A percentile compares a stretch with the other conserved stretches of the same genome.
Evolutionary conservation across 2,329 filamentous ascomycete species (phyloP).

Genomic region (Aspergillus aculeatus): DNA sequence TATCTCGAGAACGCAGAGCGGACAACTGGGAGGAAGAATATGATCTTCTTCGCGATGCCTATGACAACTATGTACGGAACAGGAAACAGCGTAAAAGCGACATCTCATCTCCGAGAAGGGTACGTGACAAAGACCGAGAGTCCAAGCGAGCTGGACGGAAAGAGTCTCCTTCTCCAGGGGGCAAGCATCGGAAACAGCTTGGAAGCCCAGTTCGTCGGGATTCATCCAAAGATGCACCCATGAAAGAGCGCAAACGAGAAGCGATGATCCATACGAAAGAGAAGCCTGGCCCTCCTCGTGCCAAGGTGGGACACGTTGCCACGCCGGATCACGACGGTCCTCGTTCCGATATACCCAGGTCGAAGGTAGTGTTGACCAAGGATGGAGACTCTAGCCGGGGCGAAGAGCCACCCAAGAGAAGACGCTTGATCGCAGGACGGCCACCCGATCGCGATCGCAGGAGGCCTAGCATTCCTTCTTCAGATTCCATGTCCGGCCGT

Average conservation of each 20-base stretch:
- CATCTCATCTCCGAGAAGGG: conserved; percentile 39
- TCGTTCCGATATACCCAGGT: conserved; percentile 27
- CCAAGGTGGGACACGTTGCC: conserved; percentile 26
- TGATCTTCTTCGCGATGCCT: conserved; percentile 70
- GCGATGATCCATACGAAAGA: conserved; percentile 25
- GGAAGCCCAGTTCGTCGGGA: conserved; percentile 35
- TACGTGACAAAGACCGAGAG: conserved; percentile 42
- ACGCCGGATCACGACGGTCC: conserved; percentile 35
- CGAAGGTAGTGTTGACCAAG: conserved; percentile 28
- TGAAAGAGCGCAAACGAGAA: conserved; percentile 31
- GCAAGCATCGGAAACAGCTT: conserved; percentile 31
- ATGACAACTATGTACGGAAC: conserved; percentile 37
- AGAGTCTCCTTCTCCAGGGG: conserved; percentile 42
- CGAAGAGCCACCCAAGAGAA: conserved; percentile 39
- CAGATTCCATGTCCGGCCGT: conserved; percentile 41
- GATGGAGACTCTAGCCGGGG: conserved; percentile 34
- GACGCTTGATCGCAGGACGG: conserved; percentile 43
- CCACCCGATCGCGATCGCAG: conserved; percentile 39
- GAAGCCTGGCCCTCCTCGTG: conserved; percentile 21
- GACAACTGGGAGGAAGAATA: conserved; percentile 90
- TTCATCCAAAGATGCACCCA: conserved; percentile 22
- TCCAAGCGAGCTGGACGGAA: conserved; percentile 33
- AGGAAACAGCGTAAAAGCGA: conserved; percentile 37
- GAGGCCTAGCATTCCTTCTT: conserved; percentile 39
- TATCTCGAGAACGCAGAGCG: conserved; percentile 77